Percentiles rank a stretch among this genome's conserved stretches.
phyloP scores from a whole-genome alignment of 768 basidiomycete species.

The Tulasnella sp. region DNA sequence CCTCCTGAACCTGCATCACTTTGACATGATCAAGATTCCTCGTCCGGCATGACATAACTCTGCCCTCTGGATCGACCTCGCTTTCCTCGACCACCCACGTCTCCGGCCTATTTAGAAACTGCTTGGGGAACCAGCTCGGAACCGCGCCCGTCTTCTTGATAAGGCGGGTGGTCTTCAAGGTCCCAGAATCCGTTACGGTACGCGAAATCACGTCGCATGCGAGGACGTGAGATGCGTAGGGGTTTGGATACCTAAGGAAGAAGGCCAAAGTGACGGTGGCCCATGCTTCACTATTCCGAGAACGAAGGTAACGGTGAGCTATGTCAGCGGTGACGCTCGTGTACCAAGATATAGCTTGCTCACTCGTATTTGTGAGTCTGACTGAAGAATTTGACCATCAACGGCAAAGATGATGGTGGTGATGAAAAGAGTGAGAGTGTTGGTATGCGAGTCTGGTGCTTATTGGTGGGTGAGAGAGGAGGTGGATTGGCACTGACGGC shows the following conservation, averaged over 20 bases:
- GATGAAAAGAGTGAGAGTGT: background rate
- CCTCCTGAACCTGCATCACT: conserved; percentile 86
- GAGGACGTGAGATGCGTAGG: conserved; percentile 84
- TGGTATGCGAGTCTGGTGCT: background rate
- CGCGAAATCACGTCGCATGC: conserved; percentile 94
- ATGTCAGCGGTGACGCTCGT: background rate
- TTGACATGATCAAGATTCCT: conserved; percentile 91
- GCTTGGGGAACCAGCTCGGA: conserved; percentile 81
- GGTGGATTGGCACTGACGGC: too few relatives aligned
- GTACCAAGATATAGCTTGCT: background rate
- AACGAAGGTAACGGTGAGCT: conserved; percentile 17
- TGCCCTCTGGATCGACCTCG: conserved; percentile 76
- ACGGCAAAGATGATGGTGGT: background rate
- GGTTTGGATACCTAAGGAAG: conserved; percentile 92
- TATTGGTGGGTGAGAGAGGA: background rate
- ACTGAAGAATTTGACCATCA: conserved; percentile 19
- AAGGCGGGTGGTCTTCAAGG: conserved; percentile 75
- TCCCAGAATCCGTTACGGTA: conserved; percentile 55
- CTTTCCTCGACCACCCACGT: conserved; percentile 94
- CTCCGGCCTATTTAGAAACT: conserved; percentile 73
- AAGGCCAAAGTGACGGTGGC: conserved; percentile 86
- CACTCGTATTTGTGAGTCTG: conserved; percentile 20
- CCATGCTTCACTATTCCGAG: conserved; percentile 89
- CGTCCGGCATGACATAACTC: conserved; percentile 65
- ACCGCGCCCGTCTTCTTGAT: conserved; percentile 87